phyloP scores from a whole-genome alignment of 805 yeast species.

The Wickerhamiella qilinensis region DNA sequence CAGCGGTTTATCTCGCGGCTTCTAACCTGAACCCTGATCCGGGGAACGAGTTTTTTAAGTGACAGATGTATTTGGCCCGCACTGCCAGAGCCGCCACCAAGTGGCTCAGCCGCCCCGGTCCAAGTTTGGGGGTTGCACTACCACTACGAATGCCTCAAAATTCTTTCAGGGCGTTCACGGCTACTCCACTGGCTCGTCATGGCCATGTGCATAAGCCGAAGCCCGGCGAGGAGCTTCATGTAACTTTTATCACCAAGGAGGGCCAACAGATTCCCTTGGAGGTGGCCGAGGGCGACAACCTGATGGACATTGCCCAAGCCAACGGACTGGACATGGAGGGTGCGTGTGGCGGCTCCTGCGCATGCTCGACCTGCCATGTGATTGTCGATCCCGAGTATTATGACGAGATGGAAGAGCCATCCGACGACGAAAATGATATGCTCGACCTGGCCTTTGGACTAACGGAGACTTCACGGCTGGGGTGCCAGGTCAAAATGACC shows the following conservation, averaged over 20 bases:
- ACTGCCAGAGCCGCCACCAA: no score
- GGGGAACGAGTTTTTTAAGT: no score
- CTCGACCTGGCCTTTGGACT: constrained; percentile 92
- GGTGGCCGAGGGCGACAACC: constrained; percentile 81
- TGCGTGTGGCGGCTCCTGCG: constrained; percentile 98
- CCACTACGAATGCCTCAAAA: no score
- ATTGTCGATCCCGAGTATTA: constrained; percentile 91
- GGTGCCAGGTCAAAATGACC: constrained; percentile 83
- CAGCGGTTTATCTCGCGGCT: no score
- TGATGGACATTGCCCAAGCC: constrained; percentile 90
- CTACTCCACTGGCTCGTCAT: constrained; percentile 25
- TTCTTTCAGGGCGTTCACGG: neutral
- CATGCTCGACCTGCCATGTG: constrained; percentile 95
- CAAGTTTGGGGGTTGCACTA: no score
- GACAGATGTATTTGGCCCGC: no score
- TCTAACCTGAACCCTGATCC: no score
- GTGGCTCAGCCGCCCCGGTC: no score
- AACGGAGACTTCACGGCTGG: constrained; percentile 90
- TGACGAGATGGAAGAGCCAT: constrained; percentile 85
- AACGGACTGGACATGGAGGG: constrained; percentile 86
- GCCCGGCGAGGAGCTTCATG: constrained; percentile 79
- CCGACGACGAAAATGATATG: constrained; percentile 97
- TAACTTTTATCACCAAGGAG: constrained; percentile 84
- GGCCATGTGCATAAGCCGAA: constrained; percentile 85
- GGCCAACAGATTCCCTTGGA: constrained; percentile 71